Evolutionary conservation across 2,329 filamentous ascomycete genomes (phyloP).

Genomic region (Pseudogymnoascus sp.): DNA sequence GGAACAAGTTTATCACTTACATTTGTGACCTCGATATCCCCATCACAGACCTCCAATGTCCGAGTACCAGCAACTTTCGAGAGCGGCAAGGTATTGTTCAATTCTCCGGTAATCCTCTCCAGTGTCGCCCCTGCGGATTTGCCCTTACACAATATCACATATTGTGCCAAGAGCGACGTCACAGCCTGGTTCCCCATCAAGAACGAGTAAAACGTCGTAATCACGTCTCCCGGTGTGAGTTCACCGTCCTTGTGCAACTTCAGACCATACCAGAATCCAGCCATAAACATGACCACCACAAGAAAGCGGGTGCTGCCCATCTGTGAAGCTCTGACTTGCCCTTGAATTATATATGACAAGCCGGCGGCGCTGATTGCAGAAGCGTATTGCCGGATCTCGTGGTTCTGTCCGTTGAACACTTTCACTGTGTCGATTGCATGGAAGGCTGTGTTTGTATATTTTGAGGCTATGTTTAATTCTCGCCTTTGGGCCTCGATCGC

Average conservation of each 20-base stretch:
- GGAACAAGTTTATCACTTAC: constrained; percentile 36
- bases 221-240: constrained; percentile 54
- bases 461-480: constrained; percentile 61
- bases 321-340: constrained; percentile 60
- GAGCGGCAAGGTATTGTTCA: constrained; percentile 21
- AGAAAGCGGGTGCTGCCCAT: constrained; percentile 66
- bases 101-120: constrained; percentile 34
- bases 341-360: constrained; percentile 57
- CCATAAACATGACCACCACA: constrained; percentile 69
- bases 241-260: constrained; percentile 49
- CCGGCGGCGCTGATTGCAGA: constrained; percentile 49
- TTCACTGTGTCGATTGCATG: constrained; percentile 78
- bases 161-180: constrained; percentile 65
- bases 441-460: constrained; percentile 60
- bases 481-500: constrained; percentile 61
- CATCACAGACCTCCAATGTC: constrained; percentile 41
- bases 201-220: constrained; percentile 80
- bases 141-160: constrained; percentile 70
- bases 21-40: constrained; percentile 60
- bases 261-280: constrained; percentile 84
- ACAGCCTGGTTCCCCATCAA: constrained; percentile 68
- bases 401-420: constrained; percentile 65
- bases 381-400: constrained; percentile 60
- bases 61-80: constrained; percentile 26
- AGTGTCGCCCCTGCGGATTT: constrained; percentile 63